Evolutionary conservation across 345 rosid species (phyloP), one percentile per base, ranked within the genome.

Genomic region (Syzygium oleosum): DNA sequence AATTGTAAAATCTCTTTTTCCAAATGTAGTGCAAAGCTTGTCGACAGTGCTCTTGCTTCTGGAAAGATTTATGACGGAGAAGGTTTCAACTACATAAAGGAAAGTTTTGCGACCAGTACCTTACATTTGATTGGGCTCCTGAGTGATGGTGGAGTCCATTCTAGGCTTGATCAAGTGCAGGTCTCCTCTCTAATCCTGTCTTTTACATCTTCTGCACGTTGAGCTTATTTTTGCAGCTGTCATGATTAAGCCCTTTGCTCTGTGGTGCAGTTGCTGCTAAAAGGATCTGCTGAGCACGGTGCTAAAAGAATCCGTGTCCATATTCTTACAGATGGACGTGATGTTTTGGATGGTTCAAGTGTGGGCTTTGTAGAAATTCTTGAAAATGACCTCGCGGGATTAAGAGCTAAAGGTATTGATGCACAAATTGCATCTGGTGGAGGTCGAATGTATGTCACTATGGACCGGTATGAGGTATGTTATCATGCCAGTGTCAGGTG

Each of bases 71-170:
- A 89, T 19, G 95, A 92, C 0, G 99, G 95, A 27, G 98, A 94
- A 89, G 99, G 99, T 55, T 98, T 98, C 85, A 96, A 92, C 87
- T 95, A 95, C 89, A 92, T 96, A 14, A 91, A 94, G 65, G 93
- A 94, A 65, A 90, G 90, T 79, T 95, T 97, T 52, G 94, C 88
- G 13, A 89, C 87, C 12, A 93, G 93, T 54, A 96, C 99, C 49
- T 87, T 98, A 91, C 99, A 98, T 89, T 94, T 98, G 23, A 96
- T 98, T 88, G 99, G 99, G 34, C 88, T 98, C 52, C 88, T 98
- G 86, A 98, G 99, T 91, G 99, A 98, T 85, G 99, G 99, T 87
- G 99, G 99, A 84, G 99, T 98, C 52, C 99, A 98, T 91, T 98
- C 99, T 41, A 93, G 99, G 59, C 95, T 98, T 29, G 99, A 98